These are phyloP conservation scores for Paxillus ammoniavirescens DNA, from an alignment of 768 basidiomycete genomes.

Conservation along the genomic window DNA sequence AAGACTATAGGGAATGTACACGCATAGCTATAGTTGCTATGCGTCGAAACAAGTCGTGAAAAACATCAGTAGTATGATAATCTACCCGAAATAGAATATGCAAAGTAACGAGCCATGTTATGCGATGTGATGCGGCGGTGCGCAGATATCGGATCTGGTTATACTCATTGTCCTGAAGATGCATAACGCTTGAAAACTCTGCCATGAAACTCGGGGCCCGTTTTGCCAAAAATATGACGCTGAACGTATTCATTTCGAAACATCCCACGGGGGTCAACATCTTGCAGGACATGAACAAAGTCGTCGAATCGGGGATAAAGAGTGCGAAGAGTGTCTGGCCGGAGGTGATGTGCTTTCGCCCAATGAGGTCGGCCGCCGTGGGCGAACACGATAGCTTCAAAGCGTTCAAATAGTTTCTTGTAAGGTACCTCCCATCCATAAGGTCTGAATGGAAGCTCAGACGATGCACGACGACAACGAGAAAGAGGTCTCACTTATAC, in stretches of 20 bases:
- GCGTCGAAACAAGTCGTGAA: not conserved
- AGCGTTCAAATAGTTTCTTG: slow-evolving; percentile 69
- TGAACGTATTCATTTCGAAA: slow-evolving; percentile 89
- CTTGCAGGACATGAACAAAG: slow-evolving; percentile 63
- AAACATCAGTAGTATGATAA: slow-evolving; percentile 4
- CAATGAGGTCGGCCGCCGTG: slow-evolving; percentile 90
- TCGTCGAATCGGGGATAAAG: slow-evolving; percentile 83
- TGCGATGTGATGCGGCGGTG: not conserved
- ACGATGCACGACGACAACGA: not conserved
- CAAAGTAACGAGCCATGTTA: slow-evolving; percentile 2
- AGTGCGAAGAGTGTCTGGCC: slow-evolving; percentile 56
- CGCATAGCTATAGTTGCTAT: slow-evolving; percentile 10
- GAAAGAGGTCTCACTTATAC: slow-evolving; percentile 68
- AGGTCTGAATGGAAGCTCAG: slow-evolving; percentile 50
- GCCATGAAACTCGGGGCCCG: slow-evolving; percentile 36
- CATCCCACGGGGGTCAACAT: slow-evolving; percentile 71
- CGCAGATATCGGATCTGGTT: not conserved
- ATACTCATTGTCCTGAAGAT: slow-evolving; percentile 8
- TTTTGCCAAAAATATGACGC: slow-evolving; percentile 78
- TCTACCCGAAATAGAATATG: slow-evolving; percentile 9
- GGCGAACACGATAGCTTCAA: slow-evolving; percentile 65
- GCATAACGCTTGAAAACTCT: slow-evolving; percentile 45
- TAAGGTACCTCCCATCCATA: slow-evolving; percentile 85
- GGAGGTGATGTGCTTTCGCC: slow-evolving; percentile 86
- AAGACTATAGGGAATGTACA: slow-evolving; percentile 17